Evolutionary conservation across 371 early-diverging fungal genomes (phyloP).

Genomic region (Rhizopus delemar): DNA sequence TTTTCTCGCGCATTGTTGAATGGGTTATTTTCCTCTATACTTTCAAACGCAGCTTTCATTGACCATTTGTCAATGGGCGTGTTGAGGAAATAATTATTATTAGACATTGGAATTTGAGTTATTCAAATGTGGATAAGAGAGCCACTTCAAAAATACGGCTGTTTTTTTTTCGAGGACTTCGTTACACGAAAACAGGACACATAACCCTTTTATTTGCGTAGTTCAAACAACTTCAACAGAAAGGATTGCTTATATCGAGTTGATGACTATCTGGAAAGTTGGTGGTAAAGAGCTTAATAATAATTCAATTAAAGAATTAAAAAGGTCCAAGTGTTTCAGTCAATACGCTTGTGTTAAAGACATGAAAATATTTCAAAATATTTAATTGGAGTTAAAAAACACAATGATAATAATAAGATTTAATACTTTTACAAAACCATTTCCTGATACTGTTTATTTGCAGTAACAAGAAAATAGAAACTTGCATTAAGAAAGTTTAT

Average conservation of each 20-base stretch:
- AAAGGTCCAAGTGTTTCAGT: neutral
- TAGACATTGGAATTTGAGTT: too few relatives aligned
- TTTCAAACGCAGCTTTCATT: slow-evolving; percentile 9
- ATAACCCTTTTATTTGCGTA: too few relatives aligned
- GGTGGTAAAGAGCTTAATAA: neutral
- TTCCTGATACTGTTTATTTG: slow-evolving; percentile 1
- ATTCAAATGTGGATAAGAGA: too few relatives aligned
- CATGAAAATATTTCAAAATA: slow-evolving; percentile 1
- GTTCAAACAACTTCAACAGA: too few relatives aligned
- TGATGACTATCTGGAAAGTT: neutral
- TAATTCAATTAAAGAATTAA: slow-evolving; percentile 1
- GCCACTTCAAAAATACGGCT: too few relatives aligned
- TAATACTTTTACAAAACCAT: neutral
- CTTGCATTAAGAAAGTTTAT: slow-evolving; percentile 1
- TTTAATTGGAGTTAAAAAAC: slow-evolving; percentile 1
- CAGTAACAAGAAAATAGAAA: slow-evolving; percentile 1
- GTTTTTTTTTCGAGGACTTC: too few relatives aligned
- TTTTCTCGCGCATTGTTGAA: neutral
- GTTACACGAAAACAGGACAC: too few relatives aligned
- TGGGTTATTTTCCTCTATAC: slow-evolving; percentile 7
- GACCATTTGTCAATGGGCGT: slow-evolving; percentile 6
- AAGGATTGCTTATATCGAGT: too few relatives aligned
- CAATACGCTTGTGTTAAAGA: slow-evolving; percentile 1
- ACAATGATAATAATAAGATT: slow-evolving; percentile 1
- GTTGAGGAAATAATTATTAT: slow-evolving; percentile 2